phyloP scores from a whole-genome alignment of 2,329 filamentous ascomycete genomes.

The Aspergillus ibericus region DNA sequence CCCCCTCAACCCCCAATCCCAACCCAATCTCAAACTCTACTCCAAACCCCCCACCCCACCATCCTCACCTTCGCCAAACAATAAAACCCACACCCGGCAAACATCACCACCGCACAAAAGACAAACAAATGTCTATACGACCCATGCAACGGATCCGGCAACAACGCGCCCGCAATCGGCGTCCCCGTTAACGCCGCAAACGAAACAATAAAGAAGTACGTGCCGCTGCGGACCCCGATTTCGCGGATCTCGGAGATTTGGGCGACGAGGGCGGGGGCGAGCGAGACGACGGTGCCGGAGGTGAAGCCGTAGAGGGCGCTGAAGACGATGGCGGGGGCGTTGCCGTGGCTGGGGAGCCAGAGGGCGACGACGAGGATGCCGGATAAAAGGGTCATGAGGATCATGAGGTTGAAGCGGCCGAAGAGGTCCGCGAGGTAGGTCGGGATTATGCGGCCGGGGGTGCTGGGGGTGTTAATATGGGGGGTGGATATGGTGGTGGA shows the following conservation, averaged over 20 bases:
- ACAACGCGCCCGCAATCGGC: constrained; percentile 30
- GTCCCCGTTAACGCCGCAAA: constrained; percentile 61
- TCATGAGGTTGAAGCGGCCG: constrained; percentile 31
- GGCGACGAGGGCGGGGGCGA: constrained; percentile 62
- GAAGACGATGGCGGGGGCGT: constrained; percentile 64
- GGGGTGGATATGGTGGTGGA: background rate
- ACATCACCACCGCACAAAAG: constrained; percentile 30
- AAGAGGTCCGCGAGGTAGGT: constrained; percentile 55
- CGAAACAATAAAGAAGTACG: constrained; percentile 61
- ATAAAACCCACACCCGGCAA: constrained; percentile 25
- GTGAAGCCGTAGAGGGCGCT: constrained; percentile 68
- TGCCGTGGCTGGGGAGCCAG: constrained; percentile 55
- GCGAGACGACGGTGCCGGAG: constrained; percentile 64
- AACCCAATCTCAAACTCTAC: constrained; percentile 21
- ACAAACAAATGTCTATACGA: constrained; percentile 27
- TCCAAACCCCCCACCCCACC: constrained; percentile 23
- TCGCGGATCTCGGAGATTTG: constrained; percentile 70
- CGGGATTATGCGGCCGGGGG: constrained; percentile 59
- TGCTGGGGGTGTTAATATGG: constrained; percentile 25
- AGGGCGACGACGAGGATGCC: constrained; percentile 45
- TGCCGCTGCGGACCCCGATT: constrained; percentile 68
- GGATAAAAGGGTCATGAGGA: constrained; percentile 7
- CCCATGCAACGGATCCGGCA: constrained; percentile 26
- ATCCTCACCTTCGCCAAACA: constrained; percentile 23
- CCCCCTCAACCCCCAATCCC: background rate